A percentile compares a stretch with the other conserved stretches of the same genome.
phyloP scores from a whole-genome alignment of 2,329 filamentous ascomycete genomes.

The Cytospora leucostoma region DNA sequence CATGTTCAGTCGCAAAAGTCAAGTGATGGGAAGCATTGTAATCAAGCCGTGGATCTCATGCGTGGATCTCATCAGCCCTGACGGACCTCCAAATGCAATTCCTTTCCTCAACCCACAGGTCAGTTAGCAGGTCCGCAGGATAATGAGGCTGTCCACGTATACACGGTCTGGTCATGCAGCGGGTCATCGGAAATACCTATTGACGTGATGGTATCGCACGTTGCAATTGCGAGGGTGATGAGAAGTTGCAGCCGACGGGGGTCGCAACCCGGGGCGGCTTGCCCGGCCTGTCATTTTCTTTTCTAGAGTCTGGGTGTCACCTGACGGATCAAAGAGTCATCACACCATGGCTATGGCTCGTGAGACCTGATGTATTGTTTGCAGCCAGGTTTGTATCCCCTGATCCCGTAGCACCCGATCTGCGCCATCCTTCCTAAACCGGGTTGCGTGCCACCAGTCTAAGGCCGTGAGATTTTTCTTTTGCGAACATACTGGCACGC shows the following conservation, averaged over 20 bases:
- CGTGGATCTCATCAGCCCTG: background rate
- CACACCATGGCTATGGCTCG: background rate
- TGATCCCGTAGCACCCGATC: background rate
- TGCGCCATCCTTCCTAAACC: background rate
- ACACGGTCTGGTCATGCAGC: background rate
- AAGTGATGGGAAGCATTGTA: background rate
- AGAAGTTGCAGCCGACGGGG: background rate
- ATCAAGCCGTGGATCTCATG: background rate
- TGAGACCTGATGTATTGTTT: background rate
- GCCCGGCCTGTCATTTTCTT: background rate
- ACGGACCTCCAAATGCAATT: background rate
- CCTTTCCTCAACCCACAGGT: background rate
- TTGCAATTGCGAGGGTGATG: background rate
- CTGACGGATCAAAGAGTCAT: background rate
- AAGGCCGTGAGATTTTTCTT: background rate
- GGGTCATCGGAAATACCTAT: background rate
- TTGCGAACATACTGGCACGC: background rate
- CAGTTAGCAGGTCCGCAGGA: background rate
- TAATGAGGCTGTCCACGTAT: background rate
- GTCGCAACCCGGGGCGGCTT: background rate
- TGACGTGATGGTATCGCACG: background rate
- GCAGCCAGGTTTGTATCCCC: background rate
- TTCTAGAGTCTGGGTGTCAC: background rate
- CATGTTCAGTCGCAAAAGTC: background rate
- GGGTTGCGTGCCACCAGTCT: background rate